phyloP scores from a whole-genome alignment of 2,329 filamentous ascomycete genomes.

The Xylariaceae sp. region DNA sequence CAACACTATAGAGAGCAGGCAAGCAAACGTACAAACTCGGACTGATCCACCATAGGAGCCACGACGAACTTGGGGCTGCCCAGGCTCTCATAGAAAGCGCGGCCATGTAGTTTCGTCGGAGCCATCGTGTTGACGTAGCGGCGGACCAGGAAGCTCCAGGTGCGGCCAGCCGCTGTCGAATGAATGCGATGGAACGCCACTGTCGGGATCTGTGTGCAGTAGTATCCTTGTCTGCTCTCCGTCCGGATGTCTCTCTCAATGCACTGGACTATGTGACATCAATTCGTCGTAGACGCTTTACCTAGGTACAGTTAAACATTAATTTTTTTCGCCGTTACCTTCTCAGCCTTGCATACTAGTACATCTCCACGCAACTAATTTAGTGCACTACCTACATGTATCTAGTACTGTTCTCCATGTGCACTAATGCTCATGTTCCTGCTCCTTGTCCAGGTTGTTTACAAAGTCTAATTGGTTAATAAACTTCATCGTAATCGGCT shows the following conservation, averaged over 20 bases:
- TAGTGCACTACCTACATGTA: not conserved
- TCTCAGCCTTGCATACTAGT: not conserved
- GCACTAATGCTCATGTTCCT: too few relatives aligned
- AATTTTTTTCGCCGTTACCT: too few relatives aligned
- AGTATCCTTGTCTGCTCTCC: not conserved
- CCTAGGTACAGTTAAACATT: not conserved
- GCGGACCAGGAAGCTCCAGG: conserved; percentile 29
- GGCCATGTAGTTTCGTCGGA: conserved; percentile 73
- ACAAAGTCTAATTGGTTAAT: not conserved
- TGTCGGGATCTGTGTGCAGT: not conserved
- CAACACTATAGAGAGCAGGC: not conserved
- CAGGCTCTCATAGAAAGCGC: conserved; percentile 93
- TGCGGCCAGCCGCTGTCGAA: conserved; percentile 30
- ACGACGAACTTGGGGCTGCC: conserved; percentile 90
- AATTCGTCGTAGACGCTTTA: not conserved
- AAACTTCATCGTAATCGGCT: too few relatives aligned
- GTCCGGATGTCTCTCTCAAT: not conserved
- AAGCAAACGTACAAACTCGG: conserved; percentile 79
- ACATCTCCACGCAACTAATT: too few relatives aligned
- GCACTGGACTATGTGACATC: not conserved
- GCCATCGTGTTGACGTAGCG: conserved; percentile 30
- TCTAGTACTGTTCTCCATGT: not conserved
- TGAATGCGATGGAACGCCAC: conserved; percentile 22
- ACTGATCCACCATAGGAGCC: conserved; percentile 98
- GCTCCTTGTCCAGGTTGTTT: too few relatives aligned